A percentile compares a stretch with the other conserved stretches of the same genome.
Evolutionary conservation across 1,284 basidiomycete genomes (phyloP).

Genomic region (Austroboletus rostrupii): DNA sequence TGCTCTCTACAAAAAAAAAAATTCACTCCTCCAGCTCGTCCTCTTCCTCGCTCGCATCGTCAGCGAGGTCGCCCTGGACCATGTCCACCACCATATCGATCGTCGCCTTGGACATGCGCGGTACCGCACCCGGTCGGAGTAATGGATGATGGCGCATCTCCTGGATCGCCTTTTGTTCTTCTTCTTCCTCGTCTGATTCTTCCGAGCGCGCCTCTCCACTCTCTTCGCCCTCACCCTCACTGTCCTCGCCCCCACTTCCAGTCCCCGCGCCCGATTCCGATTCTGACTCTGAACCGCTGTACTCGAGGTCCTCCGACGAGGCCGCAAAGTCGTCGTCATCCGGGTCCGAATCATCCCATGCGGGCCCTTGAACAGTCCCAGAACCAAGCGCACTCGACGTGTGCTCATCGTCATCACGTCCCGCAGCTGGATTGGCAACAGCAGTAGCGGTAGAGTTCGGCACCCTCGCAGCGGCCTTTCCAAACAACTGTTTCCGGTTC

Average conservation of each 20-base stretch:
- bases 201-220: slow-evolving; percentile 20
- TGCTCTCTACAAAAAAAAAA: too few relatives aligned
- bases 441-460: not conserved
- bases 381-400: slow-evolving; percentile 15
- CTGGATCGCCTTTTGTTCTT: slow-evolving; percentile 38
- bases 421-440: slow-evolving; percentile 1
- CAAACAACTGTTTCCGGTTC: slow-evolving; percentile 54
- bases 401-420: slow-evolving; percentile 7
- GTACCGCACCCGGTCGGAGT: slow-evolving; percentile 63
- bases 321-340: slow-evolving; percentile 53
- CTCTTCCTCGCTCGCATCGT: slow-evolving; percentile 36
- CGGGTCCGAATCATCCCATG: slow-evolving; percentile 45
- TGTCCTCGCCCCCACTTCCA: slow-evolving; percentile 7
- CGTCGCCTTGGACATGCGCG: slow-evolving; percentile 59
- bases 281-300: slow-evolving; percentile 18
- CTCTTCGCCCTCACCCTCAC: slow-evolving; percentile 23
- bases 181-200: slow-evolving; percentile 8
- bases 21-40: slow-evolving; percentile 37
- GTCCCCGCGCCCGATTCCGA: slow-evolving; percentile 12
- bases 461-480: slow-evolving; percentile 26
- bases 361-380: slow-evolving; percentile 32
- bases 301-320: slow-evolving; percentile 32
- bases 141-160: slow-evolving; percentile 55
- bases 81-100: slow-evolving; percentile 62
- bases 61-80: slow-evolving; percentile 50